phyloP scores from a whole-genome alignment of 2,329 filamentous ascomycete species.

The Cadophora luteo-olivacea region DNA sequence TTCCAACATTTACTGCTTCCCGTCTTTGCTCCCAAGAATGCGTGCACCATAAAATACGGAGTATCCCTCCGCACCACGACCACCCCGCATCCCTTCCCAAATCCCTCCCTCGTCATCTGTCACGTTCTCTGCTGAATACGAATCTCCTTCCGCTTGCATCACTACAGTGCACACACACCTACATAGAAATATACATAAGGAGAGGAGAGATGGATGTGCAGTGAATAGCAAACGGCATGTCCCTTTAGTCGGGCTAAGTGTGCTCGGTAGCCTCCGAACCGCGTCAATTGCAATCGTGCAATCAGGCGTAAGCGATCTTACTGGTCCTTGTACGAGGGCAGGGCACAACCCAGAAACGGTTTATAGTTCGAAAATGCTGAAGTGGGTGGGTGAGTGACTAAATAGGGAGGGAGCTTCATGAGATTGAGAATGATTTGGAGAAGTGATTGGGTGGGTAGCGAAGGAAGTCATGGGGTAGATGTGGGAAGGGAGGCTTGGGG shows the following conservation, averaged over 20 bases:
- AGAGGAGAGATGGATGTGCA: background rate
- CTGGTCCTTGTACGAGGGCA: background rate
- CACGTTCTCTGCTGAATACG: background rate
- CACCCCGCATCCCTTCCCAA: background rate
- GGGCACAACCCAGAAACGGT: too few species aligned
- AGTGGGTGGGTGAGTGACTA: background rate
- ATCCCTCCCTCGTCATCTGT: background rate
- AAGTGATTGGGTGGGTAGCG: background rate
- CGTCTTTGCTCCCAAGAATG: background rate
- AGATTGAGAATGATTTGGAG: background rate
- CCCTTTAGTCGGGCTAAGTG: background rate
- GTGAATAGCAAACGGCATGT: background rate
- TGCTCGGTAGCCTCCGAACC: background rate
- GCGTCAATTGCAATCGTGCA: background rate
- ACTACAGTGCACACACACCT: background rate
- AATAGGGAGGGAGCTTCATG: background rate
- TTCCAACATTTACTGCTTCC: background rate
- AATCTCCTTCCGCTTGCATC: background rate
- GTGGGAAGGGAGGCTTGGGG: background rate
- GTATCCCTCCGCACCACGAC: background rate
- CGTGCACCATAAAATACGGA: background rate
- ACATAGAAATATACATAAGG: background rate
- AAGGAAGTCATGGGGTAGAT: background rate
- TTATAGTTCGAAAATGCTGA: too few species aligned
- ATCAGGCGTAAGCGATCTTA: background rate